Percentiles rank a stretch among this genome's conserved stretches.
These are phyloP conservation scores for Odontarrhena argentea DNA, from an alignment of 345 rosid species.

Conservation along the genomic window DNA sequence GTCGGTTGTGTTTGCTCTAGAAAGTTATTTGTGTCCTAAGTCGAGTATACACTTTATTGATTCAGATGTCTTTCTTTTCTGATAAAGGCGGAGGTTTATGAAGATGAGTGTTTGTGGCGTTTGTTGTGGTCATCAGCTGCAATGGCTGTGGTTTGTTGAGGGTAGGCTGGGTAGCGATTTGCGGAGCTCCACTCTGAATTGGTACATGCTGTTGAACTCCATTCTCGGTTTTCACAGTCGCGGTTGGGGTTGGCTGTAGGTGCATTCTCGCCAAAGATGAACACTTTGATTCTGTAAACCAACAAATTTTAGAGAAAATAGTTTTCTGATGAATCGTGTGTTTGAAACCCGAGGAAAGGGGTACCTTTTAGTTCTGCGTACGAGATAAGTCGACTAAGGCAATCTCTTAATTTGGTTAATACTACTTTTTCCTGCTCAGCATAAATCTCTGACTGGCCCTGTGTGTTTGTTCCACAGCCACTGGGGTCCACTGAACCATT, in stretches of 20 bases:
- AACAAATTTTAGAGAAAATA: conserved; percentile 22
- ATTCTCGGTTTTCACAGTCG: conserved; percentile 48
- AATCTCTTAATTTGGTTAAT: conserved; percentile 77
- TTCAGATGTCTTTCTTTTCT: conserved; percentile 38
- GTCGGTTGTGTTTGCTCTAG: conserved; percentile 28
- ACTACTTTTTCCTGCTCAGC: conserved; percentile 85
- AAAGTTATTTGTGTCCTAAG: conserved; percentile 31
- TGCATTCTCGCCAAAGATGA: conserved; percentile 69
- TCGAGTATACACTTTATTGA: conserved; percentile 15
- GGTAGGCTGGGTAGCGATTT: conserved; percentile 38
- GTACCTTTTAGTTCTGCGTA: conserved; percentile 85
- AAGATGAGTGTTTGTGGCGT: conserved; percentile 42
- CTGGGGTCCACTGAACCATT: conserved; percentile 51
- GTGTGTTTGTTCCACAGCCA: conserved; percentile 55
- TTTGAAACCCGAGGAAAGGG: background rate
- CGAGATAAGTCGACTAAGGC: conserved; percentile 81
- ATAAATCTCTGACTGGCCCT: conserved; percentile 62
- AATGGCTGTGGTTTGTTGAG: conserved; percentile 25
- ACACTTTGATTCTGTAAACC: conserved; percentile 68
- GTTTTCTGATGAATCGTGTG: background rate
- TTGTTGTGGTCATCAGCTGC: conserved; percentile 41
- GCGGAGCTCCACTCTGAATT: conserved; percentile 51
- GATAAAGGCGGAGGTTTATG: conserved; percentile 45
- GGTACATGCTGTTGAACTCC: conserved; percentile 51
- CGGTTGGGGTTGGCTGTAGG: conserved; percentile 47